Base-by-base conservation (phyloP, 2,329 filamentous ascomycete species). In the Myriosclerotinia scirpicola region DNA sequence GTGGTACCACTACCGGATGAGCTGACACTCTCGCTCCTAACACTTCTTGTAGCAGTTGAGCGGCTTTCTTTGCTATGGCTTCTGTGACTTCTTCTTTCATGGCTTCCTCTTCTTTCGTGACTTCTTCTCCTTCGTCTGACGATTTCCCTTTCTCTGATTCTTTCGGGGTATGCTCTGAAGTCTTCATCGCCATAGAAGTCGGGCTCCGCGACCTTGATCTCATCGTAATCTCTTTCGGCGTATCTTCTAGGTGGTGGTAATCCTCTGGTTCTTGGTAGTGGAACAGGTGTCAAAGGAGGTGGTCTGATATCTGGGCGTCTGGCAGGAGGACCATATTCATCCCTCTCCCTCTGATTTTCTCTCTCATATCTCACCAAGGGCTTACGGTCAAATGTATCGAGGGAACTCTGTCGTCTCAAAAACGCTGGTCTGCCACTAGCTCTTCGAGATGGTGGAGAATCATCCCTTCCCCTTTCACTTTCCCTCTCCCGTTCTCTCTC, bases 381-480 rank as follows among this genome's bases (percentile, higher is more conserved):
- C 38, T 87, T 87, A 59, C 93, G 88, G 78, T 97, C 93, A 75
- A 92, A 97, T 0, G 91, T 96, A 77, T 97, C 93, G 50, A 97
- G 83, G 63, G 92, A 96, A 17, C 92, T 96, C 77, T 96, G 93
- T 54, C 93, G 87, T 67, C 93, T 86, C 61, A 95, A 75, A 70
- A 93, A 83, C 40, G 83, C 82, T 2, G 92, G 93, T 55, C 90
- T 84, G 30, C 54, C 44, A 84, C 82, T 55, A 81, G 80, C 68
- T 38, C 72, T 67, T 64, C 73, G 66, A 36, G 72, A 71, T 9
- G 73, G 72, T 14, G 71, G 69, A 26, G 72, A 70, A 46, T 69
- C 71, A 60, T 71, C 70, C 46, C 69, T 72, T 55, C 73, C 71
- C 54, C 55, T 58, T 34, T 58, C 55, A 30, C 55, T 71, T 54